Conservation (phyloP, 441 rosid genomes). For the Melastoma candidum region DNA sequence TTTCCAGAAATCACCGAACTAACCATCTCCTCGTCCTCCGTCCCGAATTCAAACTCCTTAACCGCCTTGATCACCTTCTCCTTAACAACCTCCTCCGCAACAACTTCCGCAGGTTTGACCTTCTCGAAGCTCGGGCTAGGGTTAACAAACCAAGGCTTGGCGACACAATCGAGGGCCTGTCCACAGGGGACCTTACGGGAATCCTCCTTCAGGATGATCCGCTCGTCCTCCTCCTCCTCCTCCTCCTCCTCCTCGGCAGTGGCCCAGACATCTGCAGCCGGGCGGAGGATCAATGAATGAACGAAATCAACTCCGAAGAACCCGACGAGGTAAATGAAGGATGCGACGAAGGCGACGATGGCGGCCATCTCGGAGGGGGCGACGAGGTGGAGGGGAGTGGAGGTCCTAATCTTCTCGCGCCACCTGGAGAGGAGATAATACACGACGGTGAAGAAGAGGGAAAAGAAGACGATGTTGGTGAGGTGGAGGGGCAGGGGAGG, state of each 20-base stretch:
- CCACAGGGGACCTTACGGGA: conserved; percentile 1
- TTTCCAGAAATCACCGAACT: conserved; percentile 38
- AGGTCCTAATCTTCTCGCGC: too few species aligned
- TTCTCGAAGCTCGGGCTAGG: neutral
- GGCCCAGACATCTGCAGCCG: conserved; percentile 13
- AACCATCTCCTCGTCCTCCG: neutral
- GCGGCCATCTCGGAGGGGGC: too few species aligned
- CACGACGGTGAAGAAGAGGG: too few species aligned
- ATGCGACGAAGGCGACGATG: too few species aligned
- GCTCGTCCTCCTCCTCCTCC: conserved; percentile 8
- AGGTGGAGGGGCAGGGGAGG: too few species aligned
- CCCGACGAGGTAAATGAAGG: conserved; percentile 1
- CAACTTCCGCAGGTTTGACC: too few species aligned
- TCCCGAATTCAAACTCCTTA: too few species aligned
- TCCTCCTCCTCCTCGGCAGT: conserved; percentile 11
- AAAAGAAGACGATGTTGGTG: too few species aligned
- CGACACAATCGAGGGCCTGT: conserved; percentile 4
- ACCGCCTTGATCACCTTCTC: conserved; percentile 6
- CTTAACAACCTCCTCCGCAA: neutral
- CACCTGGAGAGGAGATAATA: too few species aligned
- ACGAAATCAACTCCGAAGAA: conserved; percentile 16
- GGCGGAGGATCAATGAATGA: conserved; percentile 16
- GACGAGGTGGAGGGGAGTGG: too few species aligned
- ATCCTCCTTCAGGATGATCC: conserved; percentile 1
- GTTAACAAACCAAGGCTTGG: neutral